Conservation (phyloP, 306 rosid species). For the Fragaria vesca region DNA sequence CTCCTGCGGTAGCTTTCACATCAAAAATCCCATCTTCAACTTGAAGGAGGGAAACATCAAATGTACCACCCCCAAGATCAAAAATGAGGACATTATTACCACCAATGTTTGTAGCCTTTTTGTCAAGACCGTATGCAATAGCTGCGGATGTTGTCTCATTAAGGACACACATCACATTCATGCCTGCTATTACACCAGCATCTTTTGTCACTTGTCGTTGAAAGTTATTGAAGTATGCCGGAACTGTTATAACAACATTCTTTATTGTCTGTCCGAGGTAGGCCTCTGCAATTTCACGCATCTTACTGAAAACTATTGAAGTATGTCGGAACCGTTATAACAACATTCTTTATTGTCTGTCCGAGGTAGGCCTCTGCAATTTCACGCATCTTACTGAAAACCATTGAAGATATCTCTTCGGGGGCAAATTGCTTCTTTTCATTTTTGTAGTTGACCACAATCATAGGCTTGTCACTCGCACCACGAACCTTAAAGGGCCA, state of each 20-base stretch:
- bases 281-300: too few species aligned
- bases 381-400: not conserved
- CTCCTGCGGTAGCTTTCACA: constrained; percentile 41
- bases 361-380: not conserved
- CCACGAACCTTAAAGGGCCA: not conserved
- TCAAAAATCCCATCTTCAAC: constrained; percentile 29
- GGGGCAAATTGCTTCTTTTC: not conserved
- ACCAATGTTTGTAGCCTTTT: not conserved
- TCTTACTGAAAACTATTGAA: too few species aligned
- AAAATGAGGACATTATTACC: not conserved
- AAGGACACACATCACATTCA: not conserved
- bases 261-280: too few species aligned
- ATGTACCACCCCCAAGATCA: not conserved
- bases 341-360: constrained; percentile 1
- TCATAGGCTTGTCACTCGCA: not conserved
- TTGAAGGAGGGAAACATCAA: constrained; percentile 30
- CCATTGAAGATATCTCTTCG: not conserved
- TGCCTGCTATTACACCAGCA: constrained; percentile 26
- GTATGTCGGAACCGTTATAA: constrained; percentile 36
- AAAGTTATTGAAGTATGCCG: too few species aligned
- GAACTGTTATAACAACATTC: too few species aligned
- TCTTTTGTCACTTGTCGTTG: constrained; percentile 37
- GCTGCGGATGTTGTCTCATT: not conserved
- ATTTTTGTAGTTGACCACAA: not conserved
- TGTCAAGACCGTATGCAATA: not conserved